These are phyloP conservation scores for Aspergillus tanneri DNA, from an alignment of 2,329 filamentous ascomycete genomes.

Conservation along the genomic window DNA sequence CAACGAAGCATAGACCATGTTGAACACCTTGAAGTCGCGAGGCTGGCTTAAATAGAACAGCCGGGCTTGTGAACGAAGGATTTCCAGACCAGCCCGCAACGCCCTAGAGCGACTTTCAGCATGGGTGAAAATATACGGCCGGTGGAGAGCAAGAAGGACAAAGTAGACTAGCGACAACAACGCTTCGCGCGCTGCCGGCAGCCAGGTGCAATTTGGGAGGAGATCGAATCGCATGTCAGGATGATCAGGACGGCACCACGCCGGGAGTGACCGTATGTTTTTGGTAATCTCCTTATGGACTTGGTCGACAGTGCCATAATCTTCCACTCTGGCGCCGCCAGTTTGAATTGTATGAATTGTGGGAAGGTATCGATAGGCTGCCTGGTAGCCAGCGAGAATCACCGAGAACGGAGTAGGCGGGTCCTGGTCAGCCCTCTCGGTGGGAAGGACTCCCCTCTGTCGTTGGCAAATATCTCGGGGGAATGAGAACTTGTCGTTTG, in stretches of 20 bases:
- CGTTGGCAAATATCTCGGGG: constrained; percentile 6
- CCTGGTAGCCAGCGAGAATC: constrained; percentile 11
- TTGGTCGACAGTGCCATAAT: constrained; percentile 12
- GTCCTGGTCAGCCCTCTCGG: constrained; percentile 11
- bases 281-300: constrained; percentile 13
- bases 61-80: constrained; percentile 18
- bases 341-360: constrained; percentile 5
- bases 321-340: constrained; percentile 1
- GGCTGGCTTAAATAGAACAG: constrained; percentile 15
- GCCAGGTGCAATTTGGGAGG: constrained; percentile 14
- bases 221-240: constrained; percentile 18
- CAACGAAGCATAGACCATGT: constrained; percentile 21
- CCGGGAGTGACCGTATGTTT: constrained; percentile 11
- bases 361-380: constrained; percentile 10
- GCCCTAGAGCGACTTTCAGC: constrained; percentile 18
- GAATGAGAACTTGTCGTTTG: constrained; percentile 12
- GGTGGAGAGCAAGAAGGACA: constrained; percentile 21
- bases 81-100: constrained; percentile 15
- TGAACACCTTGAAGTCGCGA: constrained; percentile 20
- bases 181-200: constrained; percentile 17
- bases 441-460: constrained; percentile 8
- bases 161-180: constrained; percentile 17
- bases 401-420: constrained; percentile 7
- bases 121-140: constrained; percentile 20
- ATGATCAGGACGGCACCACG: constrained; percentile 18